Base-by-base conservation (phyloP, 768 basidiomycete genomes). In the Clitopilus passeckerianus region DNA sequence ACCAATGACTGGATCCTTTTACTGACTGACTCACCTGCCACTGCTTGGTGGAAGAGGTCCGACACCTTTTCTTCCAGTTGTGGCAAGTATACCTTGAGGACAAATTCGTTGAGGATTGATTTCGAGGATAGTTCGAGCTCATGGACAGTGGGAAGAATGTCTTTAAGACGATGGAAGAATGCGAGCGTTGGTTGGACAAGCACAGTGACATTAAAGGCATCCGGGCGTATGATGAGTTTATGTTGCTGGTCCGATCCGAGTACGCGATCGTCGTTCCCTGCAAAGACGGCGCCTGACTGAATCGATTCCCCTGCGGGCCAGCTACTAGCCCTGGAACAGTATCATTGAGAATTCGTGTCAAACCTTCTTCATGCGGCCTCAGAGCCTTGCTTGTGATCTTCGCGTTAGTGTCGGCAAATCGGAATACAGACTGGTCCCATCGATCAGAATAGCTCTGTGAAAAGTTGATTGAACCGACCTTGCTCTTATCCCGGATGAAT, bases 51-150 rank as follows among this genome's bases (percentile, higher is more conserved):
- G 73, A 97, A 95, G 18, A 97, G 74, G 55, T 83, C 78, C 0
- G 90, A 87, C 53, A 96, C 93, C 70, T 93, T 95, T 69, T 98
- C 95, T 70, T 98, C 95, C 60, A 99, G 72, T 70, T 97, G 95
- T 0, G 96, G 96, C 52, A 98, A 74, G 75, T 96, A 98, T 0
- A 93, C 90, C 58, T 87, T 91, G 44, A 94, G 75, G 12, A 99
- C 93, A 68, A 99, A 98, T 54, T 97, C 92, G 61, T 98, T 93
- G 60, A 98, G 71, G 10, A 95, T 84, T 18, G 83, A 77, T 46
- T 85, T 88, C 24, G 91, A 86, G 1, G 86, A 80, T 55, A 82
- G 78, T 20, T 83, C 81, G 30, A 81, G 80, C 61, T 91, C 90
- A 30, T 83, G 65, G 3, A 88, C 91, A 53, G 84, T 80, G 1